Conservation (phyloP, 2,329 filamentous ascomycete genomes). For the Pseudogymnoascus sp. region DNA sequence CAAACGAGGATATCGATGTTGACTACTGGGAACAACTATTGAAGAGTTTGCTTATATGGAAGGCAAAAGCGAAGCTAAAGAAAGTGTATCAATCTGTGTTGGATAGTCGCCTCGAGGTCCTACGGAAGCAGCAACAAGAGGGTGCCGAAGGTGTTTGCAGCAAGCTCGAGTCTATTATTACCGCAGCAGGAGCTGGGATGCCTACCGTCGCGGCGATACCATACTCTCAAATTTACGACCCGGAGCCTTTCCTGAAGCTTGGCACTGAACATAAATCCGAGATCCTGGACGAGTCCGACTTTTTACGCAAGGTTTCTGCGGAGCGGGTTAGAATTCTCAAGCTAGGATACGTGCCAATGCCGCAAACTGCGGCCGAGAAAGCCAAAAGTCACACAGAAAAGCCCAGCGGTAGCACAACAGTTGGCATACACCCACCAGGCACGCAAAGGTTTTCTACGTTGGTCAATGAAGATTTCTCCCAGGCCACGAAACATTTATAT, state of each 20-base stretch:
- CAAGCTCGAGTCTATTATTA: constrained; percentile 44
- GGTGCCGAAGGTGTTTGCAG: constrained; percentile 50
- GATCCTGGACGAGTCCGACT: constrained; percentile 48
- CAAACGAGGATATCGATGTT: constrained; percentile 85
- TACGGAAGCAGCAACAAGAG: constrained; percentile 59
- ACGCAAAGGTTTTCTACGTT: constrained; percentile 61
- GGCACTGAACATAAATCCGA: constrained; percentile 54
- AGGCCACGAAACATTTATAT: constrained; percentile 80
- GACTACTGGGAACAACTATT: constrained; percentile 97
- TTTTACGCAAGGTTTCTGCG: constrained; percentile 46
- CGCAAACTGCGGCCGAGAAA: constrained; percentile 33
- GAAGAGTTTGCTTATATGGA: constrained; percentile 77
- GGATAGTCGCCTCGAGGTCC: constrained; percentile 55
- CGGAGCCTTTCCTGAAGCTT: constrained; percentile 57
- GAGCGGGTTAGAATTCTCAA: constrained; percentile 55
- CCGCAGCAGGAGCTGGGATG: constrained; percentile 21
- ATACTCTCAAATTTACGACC: constrained; percentile 46
- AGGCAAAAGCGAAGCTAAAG: constrained; percentile 77
- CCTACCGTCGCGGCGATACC: not conserved
- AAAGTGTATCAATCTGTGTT: constrained; percentile 70
- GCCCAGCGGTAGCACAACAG: constrained; percentile 27
- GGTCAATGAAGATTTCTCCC: constrained; percentile 71
- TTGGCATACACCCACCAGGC: constrained; percentile 41
- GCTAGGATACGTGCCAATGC: constrained; percentile 58
- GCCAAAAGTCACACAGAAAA: constrained; percentile 23